Conservation (phyloP, 2,329 filamentous ascomycete genomes). For the Phyllosticta ampelicida region DNA sequence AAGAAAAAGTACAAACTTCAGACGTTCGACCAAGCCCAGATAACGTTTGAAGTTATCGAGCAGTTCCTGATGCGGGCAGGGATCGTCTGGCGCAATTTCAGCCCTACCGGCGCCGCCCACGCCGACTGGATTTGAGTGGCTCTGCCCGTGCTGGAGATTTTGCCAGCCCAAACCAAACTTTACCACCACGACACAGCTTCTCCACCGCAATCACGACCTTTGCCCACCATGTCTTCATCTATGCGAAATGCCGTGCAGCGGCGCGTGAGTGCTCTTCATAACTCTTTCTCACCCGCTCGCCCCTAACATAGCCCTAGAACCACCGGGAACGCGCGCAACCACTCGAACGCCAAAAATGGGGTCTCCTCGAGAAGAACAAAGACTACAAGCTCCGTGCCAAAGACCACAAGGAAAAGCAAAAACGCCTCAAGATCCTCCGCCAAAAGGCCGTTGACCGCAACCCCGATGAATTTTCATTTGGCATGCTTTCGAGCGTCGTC, state of each 20-base stretch:
- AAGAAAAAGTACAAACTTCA: neutral
- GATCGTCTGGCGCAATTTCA: neutral
- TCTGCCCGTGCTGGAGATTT: neutral
- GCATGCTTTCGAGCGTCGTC: slow-evolving; percentile 46
- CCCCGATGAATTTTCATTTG: slow-evolving; percentile 57
- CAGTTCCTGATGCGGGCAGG: neutral
- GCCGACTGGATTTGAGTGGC: neutral
- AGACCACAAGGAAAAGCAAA: slow-evolving; percentile 53
- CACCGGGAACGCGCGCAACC: slow-evolving; percentile 88
- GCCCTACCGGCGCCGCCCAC: neutral
- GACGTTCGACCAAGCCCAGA: neutral
- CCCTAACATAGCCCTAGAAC: slow-evolving; percentile 53
- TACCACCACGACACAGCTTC: neutral
- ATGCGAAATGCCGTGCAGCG: slow-evolving; percentile 22
- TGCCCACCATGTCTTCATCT: slow-evolving; percentile 11
- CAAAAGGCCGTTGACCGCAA: slow-evolving; percentile 51
- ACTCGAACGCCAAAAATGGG: slow-evolving; percentile 70
- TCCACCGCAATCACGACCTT: neutral
- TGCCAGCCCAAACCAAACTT: neutral
- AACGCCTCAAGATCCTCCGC: slow-evolving; percentile 47
- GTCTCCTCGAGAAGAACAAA: slow-evolving; percentile 93
- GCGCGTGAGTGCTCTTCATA: slow-evolving; percentile 2
- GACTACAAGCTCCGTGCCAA: slow-evolving; percentile 56
- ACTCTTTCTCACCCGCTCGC: neutral
- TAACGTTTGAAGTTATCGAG: neutral